These are phyloP conservation scores for Candida cerambycidarum DNA, from an alignment of 805 yeast species.

Conservation along the genomic window DNA sequence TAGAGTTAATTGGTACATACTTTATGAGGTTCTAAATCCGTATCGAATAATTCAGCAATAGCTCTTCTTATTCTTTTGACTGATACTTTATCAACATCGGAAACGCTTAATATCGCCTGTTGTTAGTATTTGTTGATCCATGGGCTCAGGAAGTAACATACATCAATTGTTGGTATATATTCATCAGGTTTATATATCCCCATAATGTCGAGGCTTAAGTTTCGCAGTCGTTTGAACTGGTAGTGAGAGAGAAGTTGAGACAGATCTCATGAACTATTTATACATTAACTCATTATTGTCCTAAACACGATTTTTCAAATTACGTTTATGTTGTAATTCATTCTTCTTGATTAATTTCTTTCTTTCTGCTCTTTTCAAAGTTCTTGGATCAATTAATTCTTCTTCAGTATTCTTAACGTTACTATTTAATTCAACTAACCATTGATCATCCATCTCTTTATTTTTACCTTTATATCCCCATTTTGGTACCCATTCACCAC, in stretches of 20 bases:
- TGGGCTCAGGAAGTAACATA: conserved; percentile 25
- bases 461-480: conserved; percentile 98
- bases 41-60: conserved; percentile 64
- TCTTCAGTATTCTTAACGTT: conserved; percentile 50
- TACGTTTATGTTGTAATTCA: conserved; percentile 79
- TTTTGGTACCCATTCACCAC: conserved; percentile 94
- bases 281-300: not conserved
- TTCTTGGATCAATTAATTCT: conserved; percentile 85
- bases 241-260: not conserved
- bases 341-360: conserved; percentile 83
- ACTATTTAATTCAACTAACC: conserved; percentile 94
- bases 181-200: conserved; percentile 20
- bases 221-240: not conserved
- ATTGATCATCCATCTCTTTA: conserved; percentile 81
- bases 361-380: conserved; percentile 77
- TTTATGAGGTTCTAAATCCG: conserved; percentile 48
- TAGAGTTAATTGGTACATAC: conserved; percentile 26
- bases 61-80: conserved; percentile 72
- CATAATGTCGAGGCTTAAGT: conserved; percentile 1
- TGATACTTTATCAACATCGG: conserved; percentile 67
- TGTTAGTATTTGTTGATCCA: conserved; percentile 24
- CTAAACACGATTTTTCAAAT: conserved; percentile 42
- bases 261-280: not conserved
- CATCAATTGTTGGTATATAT: conserved; percentile 66
- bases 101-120: conserved; percentile 69